Percentiles rank a stretch among this genome's conserved stretches.
Conservation (phyloP, 192 early-diverging fungal genomes). For the Umbelopsis ramanniana region DNA sequence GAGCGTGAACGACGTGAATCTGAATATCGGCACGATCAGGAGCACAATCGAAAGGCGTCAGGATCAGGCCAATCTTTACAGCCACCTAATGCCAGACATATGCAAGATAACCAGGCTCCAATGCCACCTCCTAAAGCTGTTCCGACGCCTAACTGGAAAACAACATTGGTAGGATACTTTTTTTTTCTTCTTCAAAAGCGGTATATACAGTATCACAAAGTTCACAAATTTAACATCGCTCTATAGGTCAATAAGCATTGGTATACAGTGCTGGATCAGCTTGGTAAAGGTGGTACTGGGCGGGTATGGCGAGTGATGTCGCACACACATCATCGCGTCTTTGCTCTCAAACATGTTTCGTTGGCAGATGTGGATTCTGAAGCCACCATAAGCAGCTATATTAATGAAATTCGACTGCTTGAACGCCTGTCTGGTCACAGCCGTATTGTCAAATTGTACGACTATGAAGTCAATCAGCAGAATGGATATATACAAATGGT, state of each 20-base stretch:
- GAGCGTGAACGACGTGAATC: slow-evolving; percentile 9
- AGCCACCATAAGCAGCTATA: slow-evolving; percentile 67
- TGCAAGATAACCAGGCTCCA: background rate
- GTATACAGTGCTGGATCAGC: slow-evolving; percentile 55
- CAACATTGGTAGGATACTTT: background rate
- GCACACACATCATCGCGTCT: slow-evolving; percentile 57
- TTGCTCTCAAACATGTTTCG: slow-evolving; percentile 85
- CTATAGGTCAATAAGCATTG: slow-evolving; percentile 47
- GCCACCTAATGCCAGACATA: background rate
- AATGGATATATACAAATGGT: slow-evolving; percentile 74
- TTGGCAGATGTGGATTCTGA: slow-evolving; percentile 66
- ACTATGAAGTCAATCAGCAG: slow-evolving; percentile 71
- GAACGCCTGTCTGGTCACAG: slow-evolving; percentile 63
- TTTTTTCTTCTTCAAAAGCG: too few relatives aligned
- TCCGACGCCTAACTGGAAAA: slow-evolving; percentile 10
- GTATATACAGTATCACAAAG: background rate
- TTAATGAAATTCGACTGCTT: slow-evolving; percentile 86
- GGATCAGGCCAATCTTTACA: background rate
- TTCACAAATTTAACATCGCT: background rate
- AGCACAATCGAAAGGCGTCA: background rate
- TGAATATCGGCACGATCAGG: background rate
- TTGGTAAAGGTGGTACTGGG: slow-evolving; percentile 86
- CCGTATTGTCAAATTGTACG: slow-evolving; percentile 80
- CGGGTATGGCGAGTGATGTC: slow-evolving; percentile 91
- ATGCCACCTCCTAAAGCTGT: slow-evolving; percentile 8